phyloP scores from a whole-genome alignment of 2,329 filamentous ascomycete genomes.

The Aureobasidium mangrovei region DNA sequence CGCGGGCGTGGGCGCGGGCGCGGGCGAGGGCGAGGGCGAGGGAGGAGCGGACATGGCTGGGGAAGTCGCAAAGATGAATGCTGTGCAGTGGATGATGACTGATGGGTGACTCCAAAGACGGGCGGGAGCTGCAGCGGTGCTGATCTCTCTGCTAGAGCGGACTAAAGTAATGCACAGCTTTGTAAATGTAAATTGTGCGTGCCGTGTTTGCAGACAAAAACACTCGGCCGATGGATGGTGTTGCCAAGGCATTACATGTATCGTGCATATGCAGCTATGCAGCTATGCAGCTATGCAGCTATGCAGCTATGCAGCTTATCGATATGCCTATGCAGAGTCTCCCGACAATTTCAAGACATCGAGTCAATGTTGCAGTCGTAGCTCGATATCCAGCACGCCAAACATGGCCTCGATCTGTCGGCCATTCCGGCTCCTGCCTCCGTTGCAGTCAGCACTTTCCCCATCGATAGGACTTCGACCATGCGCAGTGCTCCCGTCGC shows the following conservation, averaged over 20 bases:
- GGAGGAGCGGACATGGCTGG: neutral
- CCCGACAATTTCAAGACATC: no score
- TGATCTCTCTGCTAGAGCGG: neutral
- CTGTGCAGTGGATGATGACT: neutral
- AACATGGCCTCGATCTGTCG: conserved; percentile 8
- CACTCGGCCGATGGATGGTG: neutral
- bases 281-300: neutral
- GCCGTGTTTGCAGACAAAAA: conserved; percentile 1
- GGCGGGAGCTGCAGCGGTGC: neutral
- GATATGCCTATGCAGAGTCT: neutral
- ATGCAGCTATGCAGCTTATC: neutral
- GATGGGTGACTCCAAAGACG: neutral
- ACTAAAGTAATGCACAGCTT: neutral
- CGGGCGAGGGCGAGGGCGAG: conserved; percentile 38
- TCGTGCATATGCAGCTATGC: neutral
- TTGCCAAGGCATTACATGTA: neutral
- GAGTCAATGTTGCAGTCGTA: neutral
- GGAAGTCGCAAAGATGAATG: neutral
- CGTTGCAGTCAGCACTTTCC: neutral
- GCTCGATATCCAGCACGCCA: neutral
- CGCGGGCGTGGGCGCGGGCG: conserved; percentile 39
- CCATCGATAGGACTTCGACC: neutral
- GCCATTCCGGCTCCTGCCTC: conserved; percentile 3
- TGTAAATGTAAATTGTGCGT: neutral
- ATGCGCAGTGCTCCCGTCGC: neutral